Conservation (phyloP, 2,329 filamentous ascomycete species). For the Lasiodiplodia theobromae region DNA sequence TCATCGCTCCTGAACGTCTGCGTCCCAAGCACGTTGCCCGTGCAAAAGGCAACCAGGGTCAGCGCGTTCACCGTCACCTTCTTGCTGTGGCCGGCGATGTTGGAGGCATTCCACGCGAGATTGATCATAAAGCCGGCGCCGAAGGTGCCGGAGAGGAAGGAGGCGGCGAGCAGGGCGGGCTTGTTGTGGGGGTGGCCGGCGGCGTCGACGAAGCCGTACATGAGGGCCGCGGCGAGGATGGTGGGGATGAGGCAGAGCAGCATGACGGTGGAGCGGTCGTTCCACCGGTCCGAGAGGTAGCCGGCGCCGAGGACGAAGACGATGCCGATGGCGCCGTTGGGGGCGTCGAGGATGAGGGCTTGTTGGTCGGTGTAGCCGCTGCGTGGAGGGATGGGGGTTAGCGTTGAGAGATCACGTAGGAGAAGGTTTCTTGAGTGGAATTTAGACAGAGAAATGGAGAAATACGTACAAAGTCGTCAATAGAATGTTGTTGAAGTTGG, state of each 20-base stretch:
- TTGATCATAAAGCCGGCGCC: constrained; percentile 48
- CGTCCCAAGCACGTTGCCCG: constrained; percentile 55
- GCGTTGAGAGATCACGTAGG: background rate
- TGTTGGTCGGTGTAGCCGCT: constrained; percentile 51
- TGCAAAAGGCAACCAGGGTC: constrained; percentile 52
- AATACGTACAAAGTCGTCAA: constrained; percentile 39
- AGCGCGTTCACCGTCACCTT: constrained; percentile 58
- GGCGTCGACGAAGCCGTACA: constrained; percentile 45
- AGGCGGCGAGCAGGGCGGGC: constrained; percentile 40
- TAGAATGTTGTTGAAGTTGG: constrained; percentile 53
- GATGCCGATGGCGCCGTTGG: constrained; percentile 52
- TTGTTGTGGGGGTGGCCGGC: constrained; percentile 44
- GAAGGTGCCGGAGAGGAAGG: constrained; percentile 45
- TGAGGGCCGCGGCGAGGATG: constrained; percentile 54
- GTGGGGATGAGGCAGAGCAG: constrained; percentile 55
- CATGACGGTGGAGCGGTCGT: constrained; percentile 47
- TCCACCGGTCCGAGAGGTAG: constrained; percentile 47
- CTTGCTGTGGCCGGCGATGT: constrained; percentile 59
- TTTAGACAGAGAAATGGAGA: too few relatives aligned
- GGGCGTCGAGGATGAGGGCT: constrained; percentile 54
- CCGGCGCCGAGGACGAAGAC: constrained; percentile 51
- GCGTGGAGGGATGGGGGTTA: background rate
- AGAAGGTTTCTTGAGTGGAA: too few relatives aligned
- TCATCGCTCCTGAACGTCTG: constrained; percentile 53
- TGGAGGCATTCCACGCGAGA: constrained; percentile 55